A percentile compares a stretch with the other conserved stretches of the same genome.
phyloP scores from a whole-genome alignment of 441 rosid species.

The Geranium incanum region DNA sequence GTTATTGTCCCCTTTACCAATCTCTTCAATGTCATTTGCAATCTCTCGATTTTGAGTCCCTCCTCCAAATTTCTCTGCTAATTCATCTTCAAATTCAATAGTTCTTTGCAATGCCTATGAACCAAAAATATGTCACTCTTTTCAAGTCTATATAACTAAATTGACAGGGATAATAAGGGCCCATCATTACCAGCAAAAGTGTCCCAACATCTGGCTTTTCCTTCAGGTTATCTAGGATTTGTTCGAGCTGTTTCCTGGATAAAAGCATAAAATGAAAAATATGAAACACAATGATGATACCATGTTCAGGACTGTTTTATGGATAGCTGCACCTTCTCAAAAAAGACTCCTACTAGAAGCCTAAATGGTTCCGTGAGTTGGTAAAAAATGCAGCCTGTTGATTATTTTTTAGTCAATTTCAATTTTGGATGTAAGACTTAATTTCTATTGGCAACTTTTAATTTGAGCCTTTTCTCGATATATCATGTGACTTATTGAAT shows the following conservation, averaged over 20 bases:
- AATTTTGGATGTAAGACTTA: conserved; percentile 5
- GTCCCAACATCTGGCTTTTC: conserved; percentile 95
- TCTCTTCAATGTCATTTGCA: conserved; percentile 74
- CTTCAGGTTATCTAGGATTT: conserved; percentile 68
- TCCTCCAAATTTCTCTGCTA: conserved; percentile 96
- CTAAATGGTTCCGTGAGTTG: background rate
- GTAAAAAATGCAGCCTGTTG: background rate
- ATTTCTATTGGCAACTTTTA: background rate
- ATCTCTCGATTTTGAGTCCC: conserved; percentile 56
- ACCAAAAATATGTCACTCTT: conserved; percentile 9
- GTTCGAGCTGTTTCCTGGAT: conserved; percentile 88
- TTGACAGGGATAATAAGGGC: background rate
- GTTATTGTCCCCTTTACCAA: conserved; percentile 58
- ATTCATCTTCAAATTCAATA: conserved; percentile 89
- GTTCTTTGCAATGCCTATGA: conserved; percentile 88
- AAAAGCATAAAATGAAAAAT: conserved; percentile 11
- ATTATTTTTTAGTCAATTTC: background rate
- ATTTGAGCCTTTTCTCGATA: background rate
- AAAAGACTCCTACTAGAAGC: background rate
- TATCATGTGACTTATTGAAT: background rate
- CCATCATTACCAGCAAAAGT: conserved; percentile 52
- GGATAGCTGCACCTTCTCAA: background rate
- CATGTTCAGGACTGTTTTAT: background rate
- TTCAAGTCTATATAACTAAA: conserved; percentile 4
- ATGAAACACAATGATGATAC: background rate